Percentiles rank a stretch among this genome's conserved stretches.
These are phyloP conservation scores for Rhynchospora tenuis DNA, from an alignment of 176 grass and related monocot species.

Conservation along the genomic window DNA sequence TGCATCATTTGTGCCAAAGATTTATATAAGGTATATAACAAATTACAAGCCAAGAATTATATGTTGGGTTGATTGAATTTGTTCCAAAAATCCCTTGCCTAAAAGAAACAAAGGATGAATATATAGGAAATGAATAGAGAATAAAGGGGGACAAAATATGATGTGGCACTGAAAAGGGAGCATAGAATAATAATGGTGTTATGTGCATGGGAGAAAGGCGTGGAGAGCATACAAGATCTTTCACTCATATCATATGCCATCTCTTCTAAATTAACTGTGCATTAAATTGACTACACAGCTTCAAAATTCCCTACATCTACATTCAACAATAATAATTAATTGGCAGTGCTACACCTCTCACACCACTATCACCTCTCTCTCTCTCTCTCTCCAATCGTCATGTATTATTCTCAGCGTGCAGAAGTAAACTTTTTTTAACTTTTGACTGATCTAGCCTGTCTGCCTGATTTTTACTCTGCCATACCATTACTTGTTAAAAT, in stretches of 20 bases:
- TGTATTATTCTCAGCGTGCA: conserved; percentile 34
- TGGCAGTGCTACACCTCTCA: conserved; percentile 12
- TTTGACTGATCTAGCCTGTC: conserved; percentile 31
- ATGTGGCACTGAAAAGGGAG: conserved; percentile 19
- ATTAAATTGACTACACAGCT: conserved; percentile 2
- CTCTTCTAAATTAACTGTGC: conserved; percentile 1
- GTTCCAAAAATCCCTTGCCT: background rate
- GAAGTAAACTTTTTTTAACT: conserved; percentile 17
- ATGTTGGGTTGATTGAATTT: background rate
- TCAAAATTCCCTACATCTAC: conserved; percentile 16
- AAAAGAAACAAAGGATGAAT: background rate
- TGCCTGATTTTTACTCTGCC: conserved; percentile 10
- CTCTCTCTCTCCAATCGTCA: background rate
- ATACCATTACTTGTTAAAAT: conserved; percentile 9
- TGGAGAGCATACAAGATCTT: background rate
- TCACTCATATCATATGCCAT: conserved; percentile 4
- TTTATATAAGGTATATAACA: background rate
- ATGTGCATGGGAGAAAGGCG: conserved; percentile 31
- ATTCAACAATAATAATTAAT: conserved; percentile 18
- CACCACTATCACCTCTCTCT: background rate
- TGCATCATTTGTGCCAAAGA: background rate
- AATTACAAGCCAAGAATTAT: background rate
- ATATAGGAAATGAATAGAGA: background rate
- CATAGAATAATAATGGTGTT: conserved; percentile 41
- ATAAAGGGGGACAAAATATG: conserved; percentile 14